These are phyloP conservation scores for Phytophthora parvispora DNA, from an alignment of 352 stramenopile genomes.

Conservation along the genomic window DNA sequence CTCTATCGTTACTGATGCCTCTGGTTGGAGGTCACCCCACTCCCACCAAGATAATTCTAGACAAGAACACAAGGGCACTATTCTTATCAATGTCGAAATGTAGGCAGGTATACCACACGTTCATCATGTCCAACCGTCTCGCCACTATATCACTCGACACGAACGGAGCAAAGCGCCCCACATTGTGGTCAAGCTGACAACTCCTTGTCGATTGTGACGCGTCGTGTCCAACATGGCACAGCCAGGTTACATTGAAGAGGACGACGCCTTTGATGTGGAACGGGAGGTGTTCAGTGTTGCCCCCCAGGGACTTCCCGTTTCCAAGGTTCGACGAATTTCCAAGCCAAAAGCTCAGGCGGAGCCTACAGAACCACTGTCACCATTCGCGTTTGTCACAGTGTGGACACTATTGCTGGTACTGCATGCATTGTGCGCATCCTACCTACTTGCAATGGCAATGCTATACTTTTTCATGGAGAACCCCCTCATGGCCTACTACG, in stretches of 20 bases:
- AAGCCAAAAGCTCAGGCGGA: conserved; percentile 1
- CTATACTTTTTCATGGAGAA: conserved; percentile 52
- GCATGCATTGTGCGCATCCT: conserved; percentile 27
- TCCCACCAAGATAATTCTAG: background rate
- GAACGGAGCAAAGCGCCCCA: no score
- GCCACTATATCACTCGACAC: background rate
- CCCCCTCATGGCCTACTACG: conserved; percentile 59
- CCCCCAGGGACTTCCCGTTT: background rate
- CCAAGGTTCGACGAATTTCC: conserved; percentile 3
- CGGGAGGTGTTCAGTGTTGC: conserved; percentile 2
- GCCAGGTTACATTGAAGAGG: conserved; percentile 10
- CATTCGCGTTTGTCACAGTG: conserved; percentile 10
- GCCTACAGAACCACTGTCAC: conserved; percentile 4
- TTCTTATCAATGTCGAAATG: background rate
- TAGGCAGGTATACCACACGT: background rate
- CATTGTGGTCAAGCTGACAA: background rate
- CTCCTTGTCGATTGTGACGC: background rate
- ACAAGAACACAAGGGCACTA: background rate
- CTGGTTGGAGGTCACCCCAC: no score
- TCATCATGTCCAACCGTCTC: background rate
- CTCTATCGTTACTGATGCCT: no score
- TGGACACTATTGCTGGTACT: conserved; percentile 25
- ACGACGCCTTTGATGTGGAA: conserved; percentile 11
- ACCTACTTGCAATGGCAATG: conserved; percentile 19
- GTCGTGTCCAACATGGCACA: background rate